Conservation (phyloP, 2,329 filamentous ascomycete genomes). For the Colletotrichum navitas region DNA sequence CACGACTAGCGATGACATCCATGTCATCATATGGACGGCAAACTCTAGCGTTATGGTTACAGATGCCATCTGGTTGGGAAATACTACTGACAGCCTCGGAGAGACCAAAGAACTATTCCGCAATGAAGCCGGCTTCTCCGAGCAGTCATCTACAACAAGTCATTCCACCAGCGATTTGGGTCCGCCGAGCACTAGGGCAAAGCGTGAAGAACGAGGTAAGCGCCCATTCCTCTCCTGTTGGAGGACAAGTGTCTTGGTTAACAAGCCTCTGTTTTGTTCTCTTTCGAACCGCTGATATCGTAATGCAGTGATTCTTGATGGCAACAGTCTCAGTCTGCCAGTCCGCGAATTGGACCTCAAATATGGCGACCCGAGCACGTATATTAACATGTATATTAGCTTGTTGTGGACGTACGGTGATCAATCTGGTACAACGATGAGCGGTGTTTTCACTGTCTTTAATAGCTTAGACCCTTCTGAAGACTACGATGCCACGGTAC, state of each 20-base stretch:
- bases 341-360: not conserved
- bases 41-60: not conserved
- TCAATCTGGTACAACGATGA: constrained; percentile 13
- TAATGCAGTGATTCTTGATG: not conserved
- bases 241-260: not conserved
- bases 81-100: not conserved
- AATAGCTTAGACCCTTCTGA: not conserved
- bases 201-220: not conserved
- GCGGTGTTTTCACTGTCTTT: constrained; percentile 24
- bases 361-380: not conserved
- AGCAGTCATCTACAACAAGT: not conserved
- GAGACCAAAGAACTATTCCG: not conserved
- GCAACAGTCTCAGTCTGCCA: not conserved
- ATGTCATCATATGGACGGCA: not conserved
- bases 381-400: constrained; percentile 14
- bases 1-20: too few species aligned
- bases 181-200: not conserved
- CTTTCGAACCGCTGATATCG: not conserved
- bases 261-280: not conserved
- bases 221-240: not conserved
- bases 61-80: not conserved
- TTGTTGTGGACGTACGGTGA: constrained; percentile 4
- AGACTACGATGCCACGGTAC: not conserved
- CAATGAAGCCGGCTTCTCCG: not conserved
- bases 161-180: not conserved